phyloP scores from a whole-genome alignment of 306 rosid species.

The Purshia tridentata region DNA sequence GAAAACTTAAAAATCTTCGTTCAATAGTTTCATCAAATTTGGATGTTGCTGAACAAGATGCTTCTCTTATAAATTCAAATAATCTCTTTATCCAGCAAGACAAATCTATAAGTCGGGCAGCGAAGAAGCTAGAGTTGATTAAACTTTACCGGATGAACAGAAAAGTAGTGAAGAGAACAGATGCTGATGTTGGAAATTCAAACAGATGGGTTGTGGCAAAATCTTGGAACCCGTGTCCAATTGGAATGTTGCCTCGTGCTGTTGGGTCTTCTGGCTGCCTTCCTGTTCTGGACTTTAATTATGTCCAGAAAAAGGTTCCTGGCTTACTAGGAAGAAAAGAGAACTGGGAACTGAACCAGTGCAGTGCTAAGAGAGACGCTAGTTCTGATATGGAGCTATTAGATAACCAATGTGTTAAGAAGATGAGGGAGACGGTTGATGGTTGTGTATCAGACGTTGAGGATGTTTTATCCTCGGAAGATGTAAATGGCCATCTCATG shows the following conservation, averaged over 20 bases:
- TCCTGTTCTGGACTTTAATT: constrained; percentile 54
- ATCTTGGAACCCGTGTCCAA: constrained; percentile 87
- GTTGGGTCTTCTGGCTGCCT: constrained; percentile 63
- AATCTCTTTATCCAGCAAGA: constrained; percentile 42
- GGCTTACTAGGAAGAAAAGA: constrained; percentile 26
- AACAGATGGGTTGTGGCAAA: constrained; percentile 59
- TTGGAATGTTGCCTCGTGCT: constrained; percentile 81
- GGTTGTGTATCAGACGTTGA: constrained; percentile 14
- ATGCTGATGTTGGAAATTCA: constrained; percentile 30
- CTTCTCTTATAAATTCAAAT: constrained; percentile 26
- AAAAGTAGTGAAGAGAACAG: constrained; percentile 23
- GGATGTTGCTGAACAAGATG: constrained; percentile 29
- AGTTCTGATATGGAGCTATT: constrained; percentile 38
- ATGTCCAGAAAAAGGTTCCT: constrained; percentile 9
- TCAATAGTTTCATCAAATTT: constrained; percentile 37
- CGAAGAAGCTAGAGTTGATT: constrained; percentile 57
- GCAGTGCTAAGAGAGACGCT: constrained; percentile 50
- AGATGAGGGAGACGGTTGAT: constrained; percentile 46
- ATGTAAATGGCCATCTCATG: constrained; percentile 45
- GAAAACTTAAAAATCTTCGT: constrained; percentile 51
- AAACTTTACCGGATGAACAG: constrained; percentile 44
- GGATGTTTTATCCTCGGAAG: constrained; percentile 26
- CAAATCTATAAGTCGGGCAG: constrained; percentile 50
- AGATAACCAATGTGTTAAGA: constrained; percentile 53
- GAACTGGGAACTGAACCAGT: constrained; percentile 29